Base-by-base conservation (phyloP, 345 rosid species). In the Hypericum perforatum region DNA sequence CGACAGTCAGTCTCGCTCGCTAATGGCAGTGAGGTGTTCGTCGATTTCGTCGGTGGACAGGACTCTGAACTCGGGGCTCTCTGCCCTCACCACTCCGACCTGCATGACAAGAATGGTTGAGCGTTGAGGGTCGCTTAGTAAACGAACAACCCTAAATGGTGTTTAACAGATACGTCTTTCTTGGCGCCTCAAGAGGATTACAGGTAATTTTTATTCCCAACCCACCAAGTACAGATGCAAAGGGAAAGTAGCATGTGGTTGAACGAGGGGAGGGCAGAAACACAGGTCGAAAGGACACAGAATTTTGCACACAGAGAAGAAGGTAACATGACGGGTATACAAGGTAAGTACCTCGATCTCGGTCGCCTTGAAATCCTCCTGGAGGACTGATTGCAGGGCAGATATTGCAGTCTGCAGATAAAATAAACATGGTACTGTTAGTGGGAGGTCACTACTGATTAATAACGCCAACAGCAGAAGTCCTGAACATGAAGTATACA, bases 341-440 rank as follows among this genome's bases (percentile, higher is more conserved):
- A 47, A 16, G 11, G 15, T 11, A 12, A 49, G 11, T 76, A 86
- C 92, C 95, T 86, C 95, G 64, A 86, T 86, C 69, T 86, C 95
- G 56, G 86, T 86, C 15, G 95, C 92, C 79, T 86, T 86, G 81
- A 86, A 83, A 69, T 86, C 95, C 75, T 86, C 91, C 58, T 86
- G 95, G 41, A 86, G 95, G 70, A 83, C 92, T 41, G 95, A 77
- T 60, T 86, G 91, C 67, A 86, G 67, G 45, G 89, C 95, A 45
- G 92, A 86, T 53, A 86, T 77, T 14, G 92, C 78, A 59, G 86
- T 81, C 95, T 86, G 60, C 32, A 57, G 7, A 22, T 22, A 47
- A 51, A 10, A 12, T 15, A 7, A 46, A 36, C 39, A 68, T 4
- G 32, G 1, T 22, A 22, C 32, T 22, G 32, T 22, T 22, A 22